phyloP scores from a whole-genome alignment of 1,284 basidiomycete genomes.

The Cutaneotrichosporon cutaneum region DNA sequence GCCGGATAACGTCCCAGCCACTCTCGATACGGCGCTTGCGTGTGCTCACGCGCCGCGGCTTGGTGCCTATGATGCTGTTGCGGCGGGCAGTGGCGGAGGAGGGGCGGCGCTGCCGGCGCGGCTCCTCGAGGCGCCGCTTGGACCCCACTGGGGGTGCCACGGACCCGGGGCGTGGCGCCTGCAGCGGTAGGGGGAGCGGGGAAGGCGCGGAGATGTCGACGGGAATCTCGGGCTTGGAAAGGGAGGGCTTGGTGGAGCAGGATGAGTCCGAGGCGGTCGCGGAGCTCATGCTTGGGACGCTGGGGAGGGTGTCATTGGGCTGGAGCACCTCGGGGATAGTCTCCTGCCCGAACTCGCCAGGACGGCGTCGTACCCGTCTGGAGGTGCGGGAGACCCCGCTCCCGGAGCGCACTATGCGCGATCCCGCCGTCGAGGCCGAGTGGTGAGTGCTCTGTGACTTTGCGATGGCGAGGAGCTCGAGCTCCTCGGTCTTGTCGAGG shows the following conservation, averaged over 20 bases:
- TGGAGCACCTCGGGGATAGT: neutral
- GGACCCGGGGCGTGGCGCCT: neutral
- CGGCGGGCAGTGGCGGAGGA: neutral
- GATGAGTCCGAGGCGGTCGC: neutral
- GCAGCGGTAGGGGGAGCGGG: neutral
- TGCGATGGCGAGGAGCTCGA: neutral
- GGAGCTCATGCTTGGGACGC: neutral
- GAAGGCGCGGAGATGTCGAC: neutral
- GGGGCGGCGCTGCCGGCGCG: neutral
- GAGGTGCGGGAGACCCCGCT: neutral
- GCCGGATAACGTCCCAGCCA: slow-evolving; percentile 2
- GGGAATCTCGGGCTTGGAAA: neutral
- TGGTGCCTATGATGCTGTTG: neutral
- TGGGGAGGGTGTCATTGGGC: neutral
- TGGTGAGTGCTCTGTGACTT: neutral
- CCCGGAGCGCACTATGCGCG: neutral
- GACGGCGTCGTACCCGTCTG: neutral
- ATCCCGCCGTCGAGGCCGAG: neutral
- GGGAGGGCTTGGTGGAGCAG: neutral
- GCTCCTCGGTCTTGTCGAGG: neutral
- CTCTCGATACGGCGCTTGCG: slow-evolving; percentile 6
- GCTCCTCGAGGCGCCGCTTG: neutral
- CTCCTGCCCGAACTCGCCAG: neutral
- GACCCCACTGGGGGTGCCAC: neutral
- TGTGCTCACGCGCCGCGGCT: neutral